Conservation (phyloP, 768 basidiomycete genomes). For the Auricularia sp. region DNA sequence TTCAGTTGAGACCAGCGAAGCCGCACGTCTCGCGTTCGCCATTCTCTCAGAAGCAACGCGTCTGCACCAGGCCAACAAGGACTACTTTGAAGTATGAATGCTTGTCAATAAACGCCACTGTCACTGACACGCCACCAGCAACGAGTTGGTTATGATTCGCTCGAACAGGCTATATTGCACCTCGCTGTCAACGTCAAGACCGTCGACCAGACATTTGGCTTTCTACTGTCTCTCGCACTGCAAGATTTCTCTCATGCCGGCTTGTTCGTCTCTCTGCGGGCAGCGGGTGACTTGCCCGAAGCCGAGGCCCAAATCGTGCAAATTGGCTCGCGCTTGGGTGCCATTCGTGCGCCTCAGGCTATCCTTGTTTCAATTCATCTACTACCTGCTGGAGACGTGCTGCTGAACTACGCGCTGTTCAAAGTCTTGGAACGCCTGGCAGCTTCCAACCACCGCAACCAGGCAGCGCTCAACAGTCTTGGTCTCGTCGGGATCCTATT, state of each 20-base stretch:
- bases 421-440: slow-evolving; percentile 56
- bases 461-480: slow-evolving; percentile 51
- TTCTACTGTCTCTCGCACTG: slow-evolving; percentile 56
- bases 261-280: slow-evolving; percentile 41
- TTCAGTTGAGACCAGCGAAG: slow-evolving; percentile 34
- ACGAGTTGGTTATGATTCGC: slow-evolving; percentile 53
- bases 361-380: slow-evolving; percentile 50
- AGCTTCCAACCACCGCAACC: slow-evolving; percentile 55
- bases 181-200: slow-evolving; percentile 39
- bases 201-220: slow-evolving; percentile 49
- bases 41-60: slow-evolving; percentile 56
- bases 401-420: slow-evolving; percentile 43
- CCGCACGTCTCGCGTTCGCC: slow-evolving; percentile 49
- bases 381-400: slow-evolving; percentile 20
- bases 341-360: slow-evolving; percentile 49
- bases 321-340: slow-evolving; percentile 29
- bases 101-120: not conserved
- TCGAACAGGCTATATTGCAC: slow-evolving; percentile 47
- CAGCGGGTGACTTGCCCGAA: not conserved
- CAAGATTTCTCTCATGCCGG: slow-evolving; percentile 50
- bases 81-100: slow-evolving; percentile 55
- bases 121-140: slow-evolving; percentile 22
- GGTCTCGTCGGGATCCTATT: slow-evolving; percentile 48
- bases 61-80: slow-evolving; percentile 42
- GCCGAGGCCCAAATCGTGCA: slow-evolving; percentile 26